Base-by-base conservation (phyloP, 2,329 filamentous ascomycete species). In the Ceratocystis variospora region DNA sequence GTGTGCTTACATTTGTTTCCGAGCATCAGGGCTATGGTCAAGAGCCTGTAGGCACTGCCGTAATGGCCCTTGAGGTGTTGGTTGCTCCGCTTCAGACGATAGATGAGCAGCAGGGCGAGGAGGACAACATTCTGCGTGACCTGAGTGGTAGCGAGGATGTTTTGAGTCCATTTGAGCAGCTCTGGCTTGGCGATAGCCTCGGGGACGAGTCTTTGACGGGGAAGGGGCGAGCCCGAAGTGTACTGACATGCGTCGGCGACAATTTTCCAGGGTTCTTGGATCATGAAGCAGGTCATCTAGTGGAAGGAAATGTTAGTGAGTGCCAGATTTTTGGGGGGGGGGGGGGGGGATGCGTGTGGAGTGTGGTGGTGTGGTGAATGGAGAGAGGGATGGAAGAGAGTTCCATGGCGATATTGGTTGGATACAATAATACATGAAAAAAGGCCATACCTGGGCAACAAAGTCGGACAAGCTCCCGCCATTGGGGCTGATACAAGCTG, bases 1-100 rank as follows among this genome's bases (percentile, higher is more conserved):
- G 44, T 17, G 22, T 3, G 79, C 84, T 73, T 75, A 89, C 87
- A 99, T 79, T 99, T 99, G 76, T 99, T 99, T 69, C 92, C 93
- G 68, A 99, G 80, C 94, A 99, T 99, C 70, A 99, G 78, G 28
- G 94, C 94, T 62, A 97, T 92, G 0, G 94, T 97, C 72, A 97
- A 80, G 28, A 99, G 79, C 19, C 94, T 82, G 73, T 94, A 97
- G 74, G 97, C 94, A 74, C 94, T 99, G 4, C 94, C 94, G 25
- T 87, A 87, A 72, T 93, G 93, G 50, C 94, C 94, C 73, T 92
- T 90, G 19, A 97, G 93, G 2, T 82, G 85, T 0, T 91, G 89
- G 71, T 96, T 97, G 69, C 88, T 87, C 74, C 87, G 89, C 79
- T 97, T 97, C 69, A 99, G 77, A 61, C 93, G 83, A 76, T 96